These are phyloP conservation scores for Trichoderma asperellum DNA, from an alignment of 2,329 filamentous ascomycete species.

Conservation along the genomic window DNA sequence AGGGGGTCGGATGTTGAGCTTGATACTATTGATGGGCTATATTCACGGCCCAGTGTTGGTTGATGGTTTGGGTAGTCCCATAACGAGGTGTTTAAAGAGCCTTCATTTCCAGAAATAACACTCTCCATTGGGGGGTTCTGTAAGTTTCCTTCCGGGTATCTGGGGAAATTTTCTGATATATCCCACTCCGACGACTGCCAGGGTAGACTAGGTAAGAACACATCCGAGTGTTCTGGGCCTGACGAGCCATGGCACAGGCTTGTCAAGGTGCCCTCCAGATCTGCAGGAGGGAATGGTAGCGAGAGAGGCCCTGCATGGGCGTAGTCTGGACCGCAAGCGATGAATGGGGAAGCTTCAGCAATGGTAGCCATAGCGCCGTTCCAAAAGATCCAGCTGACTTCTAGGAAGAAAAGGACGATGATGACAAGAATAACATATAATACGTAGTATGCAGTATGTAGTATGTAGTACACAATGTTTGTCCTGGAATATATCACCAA, in stretches of 20 bases:
- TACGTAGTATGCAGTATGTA: neutral
- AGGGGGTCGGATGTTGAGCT: slow-evolving; percentile 6
- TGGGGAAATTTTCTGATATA: slow-evolving; percentile 11
- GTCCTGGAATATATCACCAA: neutral
- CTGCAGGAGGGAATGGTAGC: slow-evolving; percentile 15
- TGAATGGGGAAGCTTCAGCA: slow-evolving; percentile 12
- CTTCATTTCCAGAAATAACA: neutral
- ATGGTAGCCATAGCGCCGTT: slow-evolving; percentile 18
- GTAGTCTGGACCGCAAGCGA: slow-evolving; percentile 16
- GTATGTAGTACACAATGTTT: neutral
- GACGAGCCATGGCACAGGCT: neutral
- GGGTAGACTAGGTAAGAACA: neutral
- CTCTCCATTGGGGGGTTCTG: neutral
- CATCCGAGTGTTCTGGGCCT: slow-evolving; percentile 2
- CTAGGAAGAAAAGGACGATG: neutral
- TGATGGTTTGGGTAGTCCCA: slow-evolving; percentile 17
- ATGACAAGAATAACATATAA: neutral
- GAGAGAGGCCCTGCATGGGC: slow-evolving; percentile 13
- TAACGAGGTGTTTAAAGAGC: neutral
- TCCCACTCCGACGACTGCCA: slow-evolving; percentile 15
- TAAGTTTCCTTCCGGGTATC: neutral
- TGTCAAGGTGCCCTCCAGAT: slow-evolving; percentile 18
- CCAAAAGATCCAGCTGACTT: neutral
- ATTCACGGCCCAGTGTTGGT: neutral
- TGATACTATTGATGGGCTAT: slow-evolving; percentile 1